Conservation (phyloP, 768 basidiomycete genomes). For the Agrocybe pediades region DNA sequence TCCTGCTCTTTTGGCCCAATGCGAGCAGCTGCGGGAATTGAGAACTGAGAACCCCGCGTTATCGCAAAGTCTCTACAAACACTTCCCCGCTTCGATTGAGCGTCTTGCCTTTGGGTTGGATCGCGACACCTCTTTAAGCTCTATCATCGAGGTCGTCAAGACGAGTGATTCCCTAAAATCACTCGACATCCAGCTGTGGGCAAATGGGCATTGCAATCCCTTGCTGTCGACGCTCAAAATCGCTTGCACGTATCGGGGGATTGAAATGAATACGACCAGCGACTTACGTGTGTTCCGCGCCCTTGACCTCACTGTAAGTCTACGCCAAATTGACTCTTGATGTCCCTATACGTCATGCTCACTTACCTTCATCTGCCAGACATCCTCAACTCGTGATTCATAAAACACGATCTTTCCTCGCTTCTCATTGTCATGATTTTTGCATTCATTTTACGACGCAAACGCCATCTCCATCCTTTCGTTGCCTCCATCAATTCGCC, state of each 20-base stretch:
- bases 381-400: background rate
- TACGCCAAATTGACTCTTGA: background rate
- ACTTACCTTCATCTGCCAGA: background rate
- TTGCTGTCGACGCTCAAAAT: constrained; percentile 59
- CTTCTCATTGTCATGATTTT: background rate
- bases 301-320: constrained; percentile 13
- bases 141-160: constrained; percentile 58
- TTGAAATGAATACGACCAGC: constrained; percentile 51
- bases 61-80: constrained; percentile 46
- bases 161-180: constrained; percentile 41
- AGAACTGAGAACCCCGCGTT: constrained; percentile 55
- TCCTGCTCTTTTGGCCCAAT: constrained; percentile 45
- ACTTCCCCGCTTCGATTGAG: constrained; percentile 48
- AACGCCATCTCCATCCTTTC: background rate
- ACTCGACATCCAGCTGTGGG: constrained; percentile 58
- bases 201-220: constrained; percentile 49
- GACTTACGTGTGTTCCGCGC: constrained; percentile 57
- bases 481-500: background rate
- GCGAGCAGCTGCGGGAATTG: constrained; percentile 52
- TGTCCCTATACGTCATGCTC: background rate
- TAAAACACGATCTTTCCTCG: background rate
- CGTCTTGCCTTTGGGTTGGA: constrained; percentile 66
- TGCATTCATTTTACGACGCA: background rate
- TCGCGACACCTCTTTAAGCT: constrained; percentile 52
- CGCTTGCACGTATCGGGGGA: constrained; percentile 63